Evolutionary conservation across 2,329 filamentous ascomycete species (phyloP), one percentile per base, ranked within the genome.

Genomic region (Fusarium temperatum): DNA sequence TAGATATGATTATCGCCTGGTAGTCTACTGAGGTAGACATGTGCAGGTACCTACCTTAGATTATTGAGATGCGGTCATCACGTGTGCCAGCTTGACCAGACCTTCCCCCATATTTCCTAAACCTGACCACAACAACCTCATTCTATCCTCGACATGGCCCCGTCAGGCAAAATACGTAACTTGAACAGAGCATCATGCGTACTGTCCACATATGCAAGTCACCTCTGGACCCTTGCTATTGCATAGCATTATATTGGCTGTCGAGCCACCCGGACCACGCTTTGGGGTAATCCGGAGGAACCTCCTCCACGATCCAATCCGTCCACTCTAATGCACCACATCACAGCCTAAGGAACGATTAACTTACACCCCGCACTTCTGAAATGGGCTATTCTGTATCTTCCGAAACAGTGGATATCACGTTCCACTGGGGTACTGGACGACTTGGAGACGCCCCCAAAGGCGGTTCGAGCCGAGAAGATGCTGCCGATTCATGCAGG

Each of bases 271-370:
- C 39, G 36, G 59, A 58, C 24, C 47, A 75, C 75, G 65, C 51
- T 72, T 78, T 77, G 58, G 76, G 76, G 70, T 57, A 74, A n/a
- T 45, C 68, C 76, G 76, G 76, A 77, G 63, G 67, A 61, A 65
- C 47, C 56, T 63, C 72, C 66, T 77, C 76, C 76, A 77, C 66
- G 57, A 65, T 74, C 63, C 44, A 73, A 74, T 74, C 74, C 61
- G 73, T 68, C 63, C 30, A 62, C 44, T 58, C 30, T n/a, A 26
- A 58, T 48, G 53, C 39, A 59, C 38, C 50, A 62, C 50, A 56
- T 48, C 42, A 50, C 35, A 54, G 42, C 24, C 62, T 53, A 62
- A 35, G 38, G 56, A 41, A 62, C 36, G 10, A 28, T 63, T 39
- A 28, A 36, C 39, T 39, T 36, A 51, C 68, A 69, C 75, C 73